A percentile compares a stretch with the other conserved stretches of the same genome.
phyloP scores from a whole-genome alignment of 371 early-diverging fungal species.

The Syncephalastrum contaminatum region DNA sequence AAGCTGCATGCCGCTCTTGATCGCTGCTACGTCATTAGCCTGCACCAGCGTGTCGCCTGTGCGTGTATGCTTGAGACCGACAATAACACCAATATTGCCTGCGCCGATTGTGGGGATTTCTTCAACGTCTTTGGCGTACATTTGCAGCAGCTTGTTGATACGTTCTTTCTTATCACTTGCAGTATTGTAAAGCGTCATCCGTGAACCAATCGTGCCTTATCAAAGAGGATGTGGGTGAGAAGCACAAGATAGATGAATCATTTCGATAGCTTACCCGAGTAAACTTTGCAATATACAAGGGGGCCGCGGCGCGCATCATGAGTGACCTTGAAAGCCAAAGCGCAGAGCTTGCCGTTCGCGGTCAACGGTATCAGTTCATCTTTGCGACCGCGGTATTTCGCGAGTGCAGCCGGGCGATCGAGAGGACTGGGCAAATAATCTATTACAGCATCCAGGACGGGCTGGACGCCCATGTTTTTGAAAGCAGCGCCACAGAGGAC shows the following conservation, averaged over 20 bases:
- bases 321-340: conserved; percentile 93
- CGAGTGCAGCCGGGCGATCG: conserved; percentile 67
- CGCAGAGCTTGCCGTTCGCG: conserved; percentile 65
- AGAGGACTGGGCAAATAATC: conserved; percentile 87
- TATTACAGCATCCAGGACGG: conserved; percentile 84
- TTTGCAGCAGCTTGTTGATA: conserved; percentile 81
- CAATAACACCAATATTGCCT: conserved; percentile 91
- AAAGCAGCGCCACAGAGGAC: conserved; percentile 92
- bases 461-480: conserved; percentile 90
- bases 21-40: conserved; percentile 41
- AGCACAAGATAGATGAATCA: not conserved
- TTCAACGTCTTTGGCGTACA: conserved; percentile 91
- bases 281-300: conserved; percentile 92
- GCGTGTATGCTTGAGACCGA: conserved; percentile 83
- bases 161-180: conserved; percentile 73
- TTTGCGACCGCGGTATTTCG: conserved; percentile 39
- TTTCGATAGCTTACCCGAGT: conserved; percentile 61
- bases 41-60: conserved; percentile 92
- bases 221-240: not conserved
- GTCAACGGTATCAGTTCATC: conserved; percentile 31
- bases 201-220: conserved; percentile 60
- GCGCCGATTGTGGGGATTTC: conserved; percentile 73
- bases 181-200: conserved; percentile 69
- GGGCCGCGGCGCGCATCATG: conserved; percentile 84
- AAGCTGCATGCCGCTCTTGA: conserved; percentile 57